A percentile compares a stretch with the other conserved stretches of the same genome.
Conservation (phyloP, 805 yeast genomes). For the Candida ascalaphidarum region DNA sequence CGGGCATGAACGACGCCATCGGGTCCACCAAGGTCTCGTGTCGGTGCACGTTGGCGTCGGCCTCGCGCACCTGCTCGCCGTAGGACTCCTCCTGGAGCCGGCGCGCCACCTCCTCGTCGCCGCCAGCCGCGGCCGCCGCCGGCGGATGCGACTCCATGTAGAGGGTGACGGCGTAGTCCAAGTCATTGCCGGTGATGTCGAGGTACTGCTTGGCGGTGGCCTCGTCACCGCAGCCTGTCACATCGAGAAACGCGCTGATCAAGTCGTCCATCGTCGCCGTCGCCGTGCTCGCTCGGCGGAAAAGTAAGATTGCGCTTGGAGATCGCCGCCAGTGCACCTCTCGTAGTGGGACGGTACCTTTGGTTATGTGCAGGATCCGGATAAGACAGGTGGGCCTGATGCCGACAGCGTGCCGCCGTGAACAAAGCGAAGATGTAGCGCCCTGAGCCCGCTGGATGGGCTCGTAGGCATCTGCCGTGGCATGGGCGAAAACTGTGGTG, state of each 20-base stretch:
- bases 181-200: constrained; percentile 66
- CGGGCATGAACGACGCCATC: constrained; percentile 3
- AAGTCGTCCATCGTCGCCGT: constrained; percentile 36
- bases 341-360: too few relatives aligned
- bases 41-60: constrained; percentile 69
- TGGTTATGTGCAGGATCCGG: too few relatives aligned
- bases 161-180: constrained; percentile 79
- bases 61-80: constrained; percentile 33
- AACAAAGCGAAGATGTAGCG: too few relatives aligned
- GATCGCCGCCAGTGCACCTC: too few relatives aligned
- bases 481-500: too few relatives aligned
- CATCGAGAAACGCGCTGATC: constrained; percentile 70
- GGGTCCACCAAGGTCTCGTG: constrained; percentile 68
- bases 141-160: constrained; percentile 52
- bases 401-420: too few relatives aligned
- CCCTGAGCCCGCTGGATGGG: too few relatives aligned
- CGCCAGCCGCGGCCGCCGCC: constrained; percentile 7
- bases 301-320: too few relatives aligned
- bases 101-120: constrained; percentile 52
- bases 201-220: constrained; percentile 67
- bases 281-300: too few relatives aligned
- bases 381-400: too few relatives aligned
- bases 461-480: too few relatives aligned
- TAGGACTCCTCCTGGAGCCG: constrained; percentile 59
- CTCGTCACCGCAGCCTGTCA: constrained; percentile 67